Evolutionary conservation across 2,329 filamentous ascomycete genomes (phyloP).

Genomic region (Pyrenophora tritici-repentis): DNA sequence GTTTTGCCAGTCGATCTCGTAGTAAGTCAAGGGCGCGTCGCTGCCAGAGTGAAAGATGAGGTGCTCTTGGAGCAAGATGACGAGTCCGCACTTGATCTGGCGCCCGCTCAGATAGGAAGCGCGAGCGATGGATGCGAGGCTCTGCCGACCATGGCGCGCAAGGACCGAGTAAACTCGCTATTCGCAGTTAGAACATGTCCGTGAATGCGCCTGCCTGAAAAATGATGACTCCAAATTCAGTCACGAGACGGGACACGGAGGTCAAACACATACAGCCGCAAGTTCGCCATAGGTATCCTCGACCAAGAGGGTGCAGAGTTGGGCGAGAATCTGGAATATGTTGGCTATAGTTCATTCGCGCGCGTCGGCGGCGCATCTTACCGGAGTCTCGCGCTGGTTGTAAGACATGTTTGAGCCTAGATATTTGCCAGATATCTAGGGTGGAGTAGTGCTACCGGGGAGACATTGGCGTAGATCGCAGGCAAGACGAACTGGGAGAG

Average conservation of each 20-base stretch:
- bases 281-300: slow-evolving; percentile 90
- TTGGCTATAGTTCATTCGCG: slow-evolving; percentile 45
- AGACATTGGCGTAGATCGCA: too few relatives aligned
- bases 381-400: slow-evolving; percentile 45
- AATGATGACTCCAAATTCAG: too few relatives aligned
- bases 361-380: slow-evolving; percentile 35
- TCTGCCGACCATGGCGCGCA: slow-evolving; percentile 76
- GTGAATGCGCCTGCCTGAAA: slow-evolving; percentile 12
- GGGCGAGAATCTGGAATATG: slow-evolving; percentile 63
- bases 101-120: slow-evolving; percentile 74
- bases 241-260: slow-evolving; percentile 9
- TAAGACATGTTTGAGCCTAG: slow-evolving; percentile 42
- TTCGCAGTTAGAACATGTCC: slow-evolving; percentile 16
- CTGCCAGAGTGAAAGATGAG: slow-evolving; percentile 75
- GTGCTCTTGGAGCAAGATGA: slow-evolving; percentile 85
- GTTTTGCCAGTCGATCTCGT: slow-evolving; percentile 80
- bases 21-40: slow-evolving; percentile 69
- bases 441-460: too few relatives aligned
- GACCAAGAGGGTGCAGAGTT: slow-evolving; percentile 89
- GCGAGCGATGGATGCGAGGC: slow-evolving; percentile 69
- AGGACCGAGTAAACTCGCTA: slow-evolving; percentile 86
- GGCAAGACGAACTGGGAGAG: too few relatives aligned
- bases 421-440: slow-evolving; percentile 11
- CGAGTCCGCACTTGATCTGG: slow-evolving; percentile 79
- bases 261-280: slow-evolving; percentile 85